Evolutionary conservation across 2,329 filamentous ascomycete genomes (phyloP).

Genomic region (Epichloe gansuensis): DNA sequence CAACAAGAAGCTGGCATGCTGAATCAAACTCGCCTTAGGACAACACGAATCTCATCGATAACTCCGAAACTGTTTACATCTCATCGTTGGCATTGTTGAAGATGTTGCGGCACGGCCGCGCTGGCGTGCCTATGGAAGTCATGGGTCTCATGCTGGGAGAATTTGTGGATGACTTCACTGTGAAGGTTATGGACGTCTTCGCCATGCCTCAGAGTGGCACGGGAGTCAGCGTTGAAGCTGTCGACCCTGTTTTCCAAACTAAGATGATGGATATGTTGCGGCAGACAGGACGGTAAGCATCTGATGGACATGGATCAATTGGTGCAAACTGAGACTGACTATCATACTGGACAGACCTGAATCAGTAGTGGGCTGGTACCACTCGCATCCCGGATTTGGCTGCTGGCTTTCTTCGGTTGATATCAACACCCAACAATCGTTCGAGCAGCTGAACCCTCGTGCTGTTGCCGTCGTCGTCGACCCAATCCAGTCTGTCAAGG

Average conservation of each 20-base stretch:
- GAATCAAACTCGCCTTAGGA: constrained; percentile 44
- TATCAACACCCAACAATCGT: constrained; percentile 99
- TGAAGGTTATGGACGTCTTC: constrained; percentile 95
- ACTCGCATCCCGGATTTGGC: constrained; percentile 96
- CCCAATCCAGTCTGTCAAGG: constrained; percentile 97
- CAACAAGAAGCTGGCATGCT: background rate
- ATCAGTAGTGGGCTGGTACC: constrained; percentile 98
- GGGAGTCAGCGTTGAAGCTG: constrained; percentile 93
- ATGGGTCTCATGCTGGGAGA: constrained; percentile 99
- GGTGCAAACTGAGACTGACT: background rate
- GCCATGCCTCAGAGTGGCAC: constrained; percentile 99
- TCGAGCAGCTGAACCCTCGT: constrained; percentile 93
- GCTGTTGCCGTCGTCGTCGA: constrained; percentile 97
- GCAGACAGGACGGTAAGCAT: constrained; percentile 77
- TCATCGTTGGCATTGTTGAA: constrained; percentile 93
- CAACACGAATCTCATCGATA: constrained; percentile 85
- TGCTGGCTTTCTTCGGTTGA: constrained; percentile 99
- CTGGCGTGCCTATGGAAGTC: constrained; percentile 98
- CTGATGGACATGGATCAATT: constrained; percentile 3
- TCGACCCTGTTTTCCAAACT: constrained; percentile 96
- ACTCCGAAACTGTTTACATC: constrained; percentile 98
- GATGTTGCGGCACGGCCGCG: constrained; percentile 95
- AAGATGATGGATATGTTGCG: constrained; percentile 99
- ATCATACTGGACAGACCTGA: constrained; percentile 52
- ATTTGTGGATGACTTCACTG: constrained; percentile 98